Conservation (phyloP, 2,329 filamentous ascomycete genomes). For the Fusarium luffae region DNA sequence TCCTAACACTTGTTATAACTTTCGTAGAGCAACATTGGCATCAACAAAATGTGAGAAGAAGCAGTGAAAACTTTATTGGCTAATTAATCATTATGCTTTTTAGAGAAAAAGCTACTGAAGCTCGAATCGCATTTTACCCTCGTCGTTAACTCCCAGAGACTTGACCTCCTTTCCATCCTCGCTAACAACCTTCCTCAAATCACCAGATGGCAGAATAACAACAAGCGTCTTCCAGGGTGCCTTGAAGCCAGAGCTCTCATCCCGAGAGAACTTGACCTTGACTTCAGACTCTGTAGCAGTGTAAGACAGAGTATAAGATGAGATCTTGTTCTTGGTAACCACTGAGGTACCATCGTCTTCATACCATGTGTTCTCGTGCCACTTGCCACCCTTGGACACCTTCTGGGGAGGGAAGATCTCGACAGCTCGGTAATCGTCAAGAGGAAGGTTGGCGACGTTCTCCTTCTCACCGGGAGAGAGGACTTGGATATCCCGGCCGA, state of each 20-base stretch:
- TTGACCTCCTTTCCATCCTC: neutral
- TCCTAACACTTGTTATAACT: no score
- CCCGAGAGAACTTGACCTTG: conserved; percentile 44
- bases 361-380: conserved; percentile 49
- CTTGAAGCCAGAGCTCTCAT: conserved; percentile 49
- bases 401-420: conserved; percentile 56
- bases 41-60: neutral
- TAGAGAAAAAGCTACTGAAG: neutral
- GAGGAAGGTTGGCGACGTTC: conserved; percentile 53
- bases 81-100: neutral
- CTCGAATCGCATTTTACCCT: conserved; percentile 6
- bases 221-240: conserved; percentile 50
- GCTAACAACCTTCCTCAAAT: conserved; percentile 23
- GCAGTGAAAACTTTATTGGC: neutral
- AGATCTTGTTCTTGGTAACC: conserved; percentile 48
- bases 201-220: conserved; percentile 49
- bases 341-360: conserved; percentile 54
- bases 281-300: conserved; percentile 32
- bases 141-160: neutral
- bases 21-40: neutral
- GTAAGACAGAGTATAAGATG: conserved; percentile 49
- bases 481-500: conserved; percentile 53
- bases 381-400: conserved; percentile 29
- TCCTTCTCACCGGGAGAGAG: conserved; percentile 51
- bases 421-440: conserved; percentile 56